These are phyloP conservation scores for Picochlorum sp. DNA, from an alignment of 139 green algal species.

Conservation along the genomic window DNA sequence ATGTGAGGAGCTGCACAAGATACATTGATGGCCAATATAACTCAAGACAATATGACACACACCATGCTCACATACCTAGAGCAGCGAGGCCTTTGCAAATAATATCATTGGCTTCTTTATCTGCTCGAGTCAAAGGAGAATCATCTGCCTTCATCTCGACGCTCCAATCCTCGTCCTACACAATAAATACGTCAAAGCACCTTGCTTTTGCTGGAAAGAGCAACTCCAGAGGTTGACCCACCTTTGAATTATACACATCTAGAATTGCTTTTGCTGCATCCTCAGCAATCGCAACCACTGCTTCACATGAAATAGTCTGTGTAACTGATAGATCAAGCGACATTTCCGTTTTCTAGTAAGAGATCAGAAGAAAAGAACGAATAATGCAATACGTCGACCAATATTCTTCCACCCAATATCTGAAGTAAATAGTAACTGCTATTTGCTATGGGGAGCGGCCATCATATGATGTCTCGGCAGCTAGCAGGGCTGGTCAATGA, in stretches of 20 bases:
- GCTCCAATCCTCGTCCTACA: constrained; percentile 43
- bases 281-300: constrained; percentile 51
- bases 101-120: constrained; percentile 61
- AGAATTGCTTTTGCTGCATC: constrained; percentile 59
- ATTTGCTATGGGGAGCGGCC: too few species aligned
- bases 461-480: too few species aligned
- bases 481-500: too few species aligned
- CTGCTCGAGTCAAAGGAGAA: constrained; percentile 66
- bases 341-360: background rate
- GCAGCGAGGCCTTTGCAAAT: constrained; percentile 56
- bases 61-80: constrained; percentile 5
- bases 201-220: background rate
- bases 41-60: background rate
- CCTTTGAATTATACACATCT: constrained; percentile 59
- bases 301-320: constrained; percentile 29
- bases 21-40: background rate
- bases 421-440: too few species aligned
- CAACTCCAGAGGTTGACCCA: constrained; percentile 7
- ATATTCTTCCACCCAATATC: too few species aligned
- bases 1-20: constrained; percentile 53
- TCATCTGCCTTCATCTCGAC: constrained; percentile 66
- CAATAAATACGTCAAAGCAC: background rate
- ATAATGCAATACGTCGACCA: background rate
- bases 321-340: background rate
- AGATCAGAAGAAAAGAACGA: background rate